These are phyloP conservation scores for Aspergillus felis DNA, from an alignment of 2,329 filamentous ascomycete genomes.

Conservation along the genomic window DNA sequence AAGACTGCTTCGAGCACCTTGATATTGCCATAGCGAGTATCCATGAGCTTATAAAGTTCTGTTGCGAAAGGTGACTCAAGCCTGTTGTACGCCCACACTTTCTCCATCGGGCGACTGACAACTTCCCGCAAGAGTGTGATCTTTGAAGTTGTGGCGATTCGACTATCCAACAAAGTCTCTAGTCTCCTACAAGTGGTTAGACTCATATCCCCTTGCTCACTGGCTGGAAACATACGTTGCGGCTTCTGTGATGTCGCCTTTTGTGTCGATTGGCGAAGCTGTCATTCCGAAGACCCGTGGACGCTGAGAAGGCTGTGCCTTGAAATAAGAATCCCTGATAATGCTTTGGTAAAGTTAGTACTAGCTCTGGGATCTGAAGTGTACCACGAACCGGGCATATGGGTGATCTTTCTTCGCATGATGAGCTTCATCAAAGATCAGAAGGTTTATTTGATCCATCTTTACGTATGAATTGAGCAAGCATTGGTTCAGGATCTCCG, in stretches of 20 bases:
- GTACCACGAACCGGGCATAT: constrained; percentile 60
- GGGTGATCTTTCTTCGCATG: constrained; percentile 92
- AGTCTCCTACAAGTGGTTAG: constrained; percentile 51
- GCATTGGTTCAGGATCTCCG: constrained; percentile 76
- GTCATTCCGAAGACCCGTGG: constrained; percentile 95
- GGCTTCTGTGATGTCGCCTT: constrained; percentile 66
- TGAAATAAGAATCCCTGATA: constrained; percentile 78
- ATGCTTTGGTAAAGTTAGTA: constrained; percentile 49
- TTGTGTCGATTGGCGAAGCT: constrained; percentile 86
- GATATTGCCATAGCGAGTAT: constrained; percentile 50
- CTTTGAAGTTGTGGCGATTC: constrained; percentile 74
- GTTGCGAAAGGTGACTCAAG: constrained; percentile 58
- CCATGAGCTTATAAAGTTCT: constrained; percentile 57
- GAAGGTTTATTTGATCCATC: constrained; percentile 79
- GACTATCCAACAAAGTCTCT: constrained; percentile 71
- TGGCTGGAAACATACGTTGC: constrained; percentile 45
- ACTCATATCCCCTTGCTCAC: neutral
- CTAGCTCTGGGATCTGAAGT: neutral
- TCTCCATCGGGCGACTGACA: constrained; percentile 57
- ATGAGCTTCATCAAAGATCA: constrained; percentile 95
- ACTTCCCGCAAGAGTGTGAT: constrained; percentile 55
- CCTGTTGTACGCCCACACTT: constrained; percentile 54
- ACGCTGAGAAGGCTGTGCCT: constrained; percentile 45
- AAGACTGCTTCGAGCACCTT: constrained; percentile 56
- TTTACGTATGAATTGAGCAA: constrained; percentile 73